A percentile compares a stretch with the other conserved stretches of the same genome.
phyloP scores from a whole-genome alignment of 805 yeast species.

The Saccharomycopsis guyanensis region DNA sequence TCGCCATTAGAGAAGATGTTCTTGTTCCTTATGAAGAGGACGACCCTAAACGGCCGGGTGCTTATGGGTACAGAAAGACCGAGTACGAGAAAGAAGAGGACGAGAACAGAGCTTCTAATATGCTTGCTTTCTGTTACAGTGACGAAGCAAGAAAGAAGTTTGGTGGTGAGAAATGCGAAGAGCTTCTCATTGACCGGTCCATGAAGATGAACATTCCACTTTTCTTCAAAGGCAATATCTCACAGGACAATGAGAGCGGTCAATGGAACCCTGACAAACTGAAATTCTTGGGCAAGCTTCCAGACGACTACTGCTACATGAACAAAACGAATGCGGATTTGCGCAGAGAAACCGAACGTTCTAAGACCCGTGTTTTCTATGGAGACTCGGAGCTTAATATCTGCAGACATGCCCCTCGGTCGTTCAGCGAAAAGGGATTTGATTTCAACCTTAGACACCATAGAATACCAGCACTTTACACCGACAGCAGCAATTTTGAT shows the following conservation, averaged over 20 bases:
- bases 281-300: constrained; percentile 4
- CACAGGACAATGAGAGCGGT: too few species aligned
- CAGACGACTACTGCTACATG: constrained; percentile 12
- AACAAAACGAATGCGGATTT: constrained; percentile 4
- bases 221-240: constrained; percentile 18
- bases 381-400: constrained; percentile 13
- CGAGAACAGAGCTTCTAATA: neutral
- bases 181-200: constrained; percentile 7
- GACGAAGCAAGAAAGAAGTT: neutral
- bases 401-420: constrained; percentile 3
- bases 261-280: neutral
- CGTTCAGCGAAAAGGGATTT: neutral
- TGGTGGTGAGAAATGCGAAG: constrained; percentile 8
- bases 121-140: constrained; percentile 13
- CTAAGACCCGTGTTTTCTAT: constrained; percentile 9
- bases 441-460: constrained; percentile 9
- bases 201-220: constrained; percentile 13
- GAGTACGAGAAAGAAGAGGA: neutral
- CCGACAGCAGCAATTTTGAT: constrained; percentile 54
- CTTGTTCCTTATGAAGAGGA: neutral
- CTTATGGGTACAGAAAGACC: neutral
- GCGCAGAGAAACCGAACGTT: constrained; percentile 3
- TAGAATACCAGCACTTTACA: constrained; percentile 34
- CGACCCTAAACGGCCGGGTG: neutral
- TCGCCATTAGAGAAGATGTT: constrained; percentile 48